Evolutionary conservation across 1,139 yeast genomes (phyloP).

Genomic region (Yamadazyma jaroonii): DNA sequence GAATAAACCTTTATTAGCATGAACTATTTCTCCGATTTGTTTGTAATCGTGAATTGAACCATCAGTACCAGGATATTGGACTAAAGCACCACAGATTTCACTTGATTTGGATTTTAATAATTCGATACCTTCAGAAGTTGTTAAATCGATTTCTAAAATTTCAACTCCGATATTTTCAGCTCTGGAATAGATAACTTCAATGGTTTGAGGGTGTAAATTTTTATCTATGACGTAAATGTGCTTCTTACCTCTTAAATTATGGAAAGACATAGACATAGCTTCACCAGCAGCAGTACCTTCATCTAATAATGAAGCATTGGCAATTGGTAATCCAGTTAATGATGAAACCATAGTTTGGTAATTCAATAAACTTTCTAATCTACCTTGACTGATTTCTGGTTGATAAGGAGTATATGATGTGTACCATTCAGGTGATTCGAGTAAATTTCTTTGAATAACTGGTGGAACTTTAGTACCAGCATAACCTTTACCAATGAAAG

Average conservation of each 20-base stretch:
- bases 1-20: conserved; percentile 68
- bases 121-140: conserved; percentile 44
- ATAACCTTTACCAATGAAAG: conserved; percentile 92
- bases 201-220: conserved; percentile 81
- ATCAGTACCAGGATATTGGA: conserved; percentile 88
- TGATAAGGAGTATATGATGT: conserved; percentile 98
- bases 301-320: conserved; percentile 91
- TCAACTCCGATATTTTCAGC: conserved; percentile 74
- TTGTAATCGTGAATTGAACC: conserved; percentile 64
- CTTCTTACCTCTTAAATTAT: conserved; percentile 66
- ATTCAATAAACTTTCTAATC: conserved; percentile 84
- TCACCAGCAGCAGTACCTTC: conserved; percentile 99
- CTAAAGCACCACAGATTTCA: conserved; percentile 74
- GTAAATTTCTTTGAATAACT: conserved; percentile 85
- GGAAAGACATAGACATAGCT: conserved; percentile 86
- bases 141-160: conserved; percentile 56
- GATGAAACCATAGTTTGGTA: conserved; percentile 89
- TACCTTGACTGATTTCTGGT: conserved; percentile 96
- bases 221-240: conserved; percentile 68
- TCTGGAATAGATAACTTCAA: conserved; percentile 73
- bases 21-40: conserved; percentile 62
- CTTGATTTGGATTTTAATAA: conserved; percentile 32
- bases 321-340: conserved; percentile 86
- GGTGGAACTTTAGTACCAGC: conserved; percentile 89
- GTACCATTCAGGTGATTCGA: conserved; percentile 97